These are phyloP conservation scores for Psilocybe mexicana DNA, from an alignment of 1,284 basidiomycete species.

Conservation along the genomic window DNA sequence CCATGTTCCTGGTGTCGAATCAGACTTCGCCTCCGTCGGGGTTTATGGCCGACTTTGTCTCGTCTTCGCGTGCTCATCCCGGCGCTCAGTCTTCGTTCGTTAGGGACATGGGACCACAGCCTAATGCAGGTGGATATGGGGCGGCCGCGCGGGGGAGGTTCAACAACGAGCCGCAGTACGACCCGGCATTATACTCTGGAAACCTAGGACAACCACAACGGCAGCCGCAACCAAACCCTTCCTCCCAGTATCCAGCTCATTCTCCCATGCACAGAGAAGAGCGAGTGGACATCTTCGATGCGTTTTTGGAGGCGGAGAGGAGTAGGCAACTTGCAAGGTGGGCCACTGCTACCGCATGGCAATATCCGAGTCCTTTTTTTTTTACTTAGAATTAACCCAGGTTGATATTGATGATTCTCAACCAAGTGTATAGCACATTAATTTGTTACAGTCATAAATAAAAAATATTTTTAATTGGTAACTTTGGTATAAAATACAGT, in stretches of 20 bases:
- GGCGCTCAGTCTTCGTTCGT: not conserved
- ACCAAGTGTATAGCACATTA: too few relatives aligned
- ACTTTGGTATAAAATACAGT: too few relatives aligned
- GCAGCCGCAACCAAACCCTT: not conserved
- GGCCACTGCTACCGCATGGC: too few relatives aligned
- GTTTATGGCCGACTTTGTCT: slow-evolving; percentile 16
- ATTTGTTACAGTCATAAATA: too few relatives aligned
- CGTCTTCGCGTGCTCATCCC: not conserved
- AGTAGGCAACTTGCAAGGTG: slow-evolving; percentile 23
- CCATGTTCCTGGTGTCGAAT: slow-evolving; percentile 14
- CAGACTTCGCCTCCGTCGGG: slow-evolving; percentile 12
- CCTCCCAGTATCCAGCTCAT: not conserved
- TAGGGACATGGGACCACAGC: not conserved
- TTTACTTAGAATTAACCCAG: too few relatives aligned
- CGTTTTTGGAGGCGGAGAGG: slow-evolving; percentile 25
- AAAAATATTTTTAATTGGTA: too few relatives aligned
- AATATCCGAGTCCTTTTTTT: too few relatives aligned
- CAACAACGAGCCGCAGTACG: slow-evolving; percentile 15
- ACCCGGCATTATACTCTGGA: slow-evolving; percentile 12
- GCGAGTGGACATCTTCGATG: slow-evolving; percentile 21
- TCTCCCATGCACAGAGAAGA: slow-evolving; percentile 2
- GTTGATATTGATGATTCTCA: too few relatives aligned
- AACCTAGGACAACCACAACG: not conserved
- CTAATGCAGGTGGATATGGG: not conserved
- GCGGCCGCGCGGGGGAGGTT: not conserved